Evolutionary conservation across 2,329 filamentous ascomycete species (phyloP).

Genomic region (Cercospora sp.): DNA sequence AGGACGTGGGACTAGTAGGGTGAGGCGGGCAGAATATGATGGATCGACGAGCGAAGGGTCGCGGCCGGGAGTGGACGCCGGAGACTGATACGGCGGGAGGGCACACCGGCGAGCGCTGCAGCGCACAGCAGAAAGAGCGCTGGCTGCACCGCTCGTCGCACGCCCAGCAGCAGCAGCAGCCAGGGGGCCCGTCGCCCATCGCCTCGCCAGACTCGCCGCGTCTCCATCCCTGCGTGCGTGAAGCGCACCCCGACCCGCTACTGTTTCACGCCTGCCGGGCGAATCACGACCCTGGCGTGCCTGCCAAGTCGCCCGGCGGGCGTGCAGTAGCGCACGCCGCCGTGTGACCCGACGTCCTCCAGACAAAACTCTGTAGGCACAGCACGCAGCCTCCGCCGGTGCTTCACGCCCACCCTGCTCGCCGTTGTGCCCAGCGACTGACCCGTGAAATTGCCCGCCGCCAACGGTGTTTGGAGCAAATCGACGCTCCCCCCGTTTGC

Average conservation of each 20-base stretch:
- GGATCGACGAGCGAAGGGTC: not conserved
- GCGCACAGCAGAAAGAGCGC: not conserved
- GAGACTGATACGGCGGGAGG: constrained; percentile 5
- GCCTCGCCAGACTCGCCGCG: not conserved
- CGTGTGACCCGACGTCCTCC: constrained; percentile 9
- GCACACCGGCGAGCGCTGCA: not conserved
- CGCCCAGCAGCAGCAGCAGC: not conserved
- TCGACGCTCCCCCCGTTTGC: not conserved
- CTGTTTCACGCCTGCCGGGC: not conserved
- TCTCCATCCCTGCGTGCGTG: not conserved
- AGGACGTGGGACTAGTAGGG: not conserved
- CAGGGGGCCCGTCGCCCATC: not conserved
- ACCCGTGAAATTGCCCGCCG: not conserved
- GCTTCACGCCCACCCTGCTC: not conserved
- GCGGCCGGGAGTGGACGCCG: constrained; percentile 3
- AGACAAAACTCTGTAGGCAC: constrained; percentile 4
- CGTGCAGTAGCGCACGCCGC: not conserved
- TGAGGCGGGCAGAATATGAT: not conserved
- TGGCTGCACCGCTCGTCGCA: not conserved
- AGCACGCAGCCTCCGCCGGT: constrained; percentile 1
- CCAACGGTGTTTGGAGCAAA: not conserved
- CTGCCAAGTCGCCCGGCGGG: constrained; percentile 7
- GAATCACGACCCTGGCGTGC: constrained; percentile 2
- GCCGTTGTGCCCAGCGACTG: not conserved
- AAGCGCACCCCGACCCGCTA: constrained; percentile 4